Base-by-base conservation (phyloP, 129 eudicot genomes). In the Solidago caesia region DNA sequence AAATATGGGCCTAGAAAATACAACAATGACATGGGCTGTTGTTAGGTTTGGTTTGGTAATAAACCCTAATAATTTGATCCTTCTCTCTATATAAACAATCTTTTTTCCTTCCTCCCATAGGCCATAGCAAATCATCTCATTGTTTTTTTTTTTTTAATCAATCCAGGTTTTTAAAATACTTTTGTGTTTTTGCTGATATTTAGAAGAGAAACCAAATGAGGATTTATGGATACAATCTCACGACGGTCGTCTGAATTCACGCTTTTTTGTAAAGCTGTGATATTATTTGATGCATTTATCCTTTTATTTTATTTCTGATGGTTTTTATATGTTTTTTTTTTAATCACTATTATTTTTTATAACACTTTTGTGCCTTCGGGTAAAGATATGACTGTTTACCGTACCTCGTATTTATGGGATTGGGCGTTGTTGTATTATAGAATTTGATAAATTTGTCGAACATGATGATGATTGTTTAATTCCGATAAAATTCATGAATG, bases 211-310 rank as follows among this genome's bases (percentile, higher is more conserved):
- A 41, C 65, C 75, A 71, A 6, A 71, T 71, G 75, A 71, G 15
- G 75, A 71, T 52, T 71, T 55, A 33, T 55, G 75, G 75, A 71
- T 71, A 52, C n/a, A 41, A 71, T 76, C 80, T 76, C 68, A 76
- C 80, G 68, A 76, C 74, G 68, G 60, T 76, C 80, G 80, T 67
- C 80, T 76, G 80, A 76, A 61, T 6, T 76, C 68, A 57, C 75
- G 80, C 66, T 9, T 76, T 68, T 76, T 76, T 47, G 75, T 68
- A 69, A 47, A 56, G 67, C 81, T 48, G 81, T 77, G 81, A 45
- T 53, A 33, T 58, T 44, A 68, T 56, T 13, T 76, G 80, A 77
- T 77, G 81, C 14, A 77, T 68, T 46, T 10, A 77, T 77, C 74
- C 39, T 33, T 73, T 47, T 21, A 12, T 53, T 2, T 46, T 26